Conservation (phyloP, 2,329 filamentous ascomycete genomes). For the Lachnellula cervina region DNA sequence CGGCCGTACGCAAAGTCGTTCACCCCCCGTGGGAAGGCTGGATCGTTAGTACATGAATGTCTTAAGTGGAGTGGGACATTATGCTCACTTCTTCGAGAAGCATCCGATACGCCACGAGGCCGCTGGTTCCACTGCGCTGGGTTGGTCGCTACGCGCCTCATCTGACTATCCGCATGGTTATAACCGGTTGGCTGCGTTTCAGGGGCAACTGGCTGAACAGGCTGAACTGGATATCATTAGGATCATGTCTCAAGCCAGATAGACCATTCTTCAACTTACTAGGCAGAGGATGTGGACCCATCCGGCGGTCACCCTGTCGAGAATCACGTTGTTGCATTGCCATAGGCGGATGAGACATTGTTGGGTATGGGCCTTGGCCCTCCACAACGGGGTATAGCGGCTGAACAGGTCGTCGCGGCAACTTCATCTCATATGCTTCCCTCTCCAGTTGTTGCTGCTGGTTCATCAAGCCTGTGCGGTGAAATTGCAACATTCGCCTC, state of each 20-base stretch:
- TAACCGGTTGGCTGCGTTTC: not conserved
- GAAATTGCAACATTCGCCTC: not conserved
- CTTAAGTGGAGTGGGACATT: not conserved
- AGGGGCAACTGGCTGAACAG: not conserved
- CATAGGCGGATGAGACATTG: not conserved
- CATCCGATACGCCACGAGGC: not conserved
- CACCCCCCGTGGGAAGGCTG: not conserved
- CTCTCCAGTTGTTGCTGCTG: not conserved
- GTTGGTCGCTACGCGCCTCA: not conserved
- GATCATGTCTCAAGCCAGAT: not conserved
- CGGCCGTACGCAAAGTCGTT: conserved; percentile 1
- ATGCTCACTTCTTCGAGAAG: not conserved
- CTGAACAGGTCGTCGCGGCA: not conserved
- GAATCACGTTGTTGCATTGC: not conserved
- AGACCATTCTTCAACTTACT: not conserved
- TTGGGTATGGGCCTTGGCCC: not conserved
- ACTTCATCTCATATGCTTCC: not conserved
- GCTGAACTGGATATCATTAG: not conserved
- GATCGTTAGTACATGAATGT: not conserved
- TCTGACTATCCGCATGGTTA: not conserved
- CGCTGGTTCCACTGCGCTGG: not conserved
- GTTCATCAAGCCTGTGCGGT: not conserved
- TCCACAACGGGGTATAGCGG: conserved; percentile 5
- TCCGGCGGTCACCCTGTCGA: not conserved
- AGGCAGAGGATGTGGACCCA: not conserved